Evolutionary conservation across 2,329 filamentous ascomycete species (phyloP), one percentile per base, ranked within the genome.

Genomic region (Grosmannia huntii): DNA sequence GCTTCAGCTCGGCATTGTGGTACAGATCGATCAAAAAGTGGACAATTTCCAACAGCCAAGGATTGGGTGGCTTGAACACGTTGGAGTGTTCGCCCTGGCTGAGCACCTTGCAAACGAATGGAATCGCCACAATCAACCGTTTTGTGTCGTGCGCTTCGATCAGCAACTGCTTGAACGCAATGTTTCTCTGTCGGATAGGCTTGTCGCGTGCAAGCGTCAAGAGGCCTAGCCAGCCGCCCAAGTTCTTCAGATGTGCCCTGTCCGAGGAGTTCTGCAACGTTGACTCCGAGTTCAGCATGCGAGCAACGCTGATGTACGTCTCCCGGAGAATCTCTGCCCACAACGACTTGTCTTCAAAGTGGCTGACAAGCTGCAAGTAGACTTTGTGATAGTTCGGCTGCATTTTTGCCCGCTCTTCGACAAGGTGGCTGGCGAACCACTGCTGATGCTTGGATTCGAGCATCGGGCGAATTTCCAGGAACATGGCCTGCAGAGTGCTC

Each of bases 41-140:
- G 58, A 99, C 83, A 57, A 99, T 94, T 66, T 99, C 94, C 88
- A 96, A 95, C 51, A 96, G 72, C 94, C 94, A 99, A 1, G 94
- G 94, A 66, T 99, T 99, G 1, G 94, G 94, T 12, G 92, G 91
- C 59, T 85, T 87, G 74, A 99, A 99, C 11, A 97, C 86, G 14
- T 86, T 87, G 0, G 94, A 97, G 55, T 84, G 82, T 44, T 83
- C 84, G 23, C 90, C 91, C 68, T 96, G 90, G 25, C 87, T 81
- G 25, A 99, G 76, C 5, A 96, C 90, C 72, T 96, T 97, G 81
- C 94, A 99, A 57, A 95, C 94, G 69, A 99, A 99, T 0, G 94
- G 94, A 60, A 99, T 95, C 53, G 94, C 92, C 46, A 97, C 84
- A 46, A 96, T 82, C 33, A 99, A 79, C 54, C 94, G 84, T 70